A percentile compares a stretch with the other conserved stretches of the same genome.
These are phyloP conservation scores for Colletotrichum sp. DNA, from an alignment of 2,329 filamentous ascomycete species.

Conservation along the genomic window DNA sequence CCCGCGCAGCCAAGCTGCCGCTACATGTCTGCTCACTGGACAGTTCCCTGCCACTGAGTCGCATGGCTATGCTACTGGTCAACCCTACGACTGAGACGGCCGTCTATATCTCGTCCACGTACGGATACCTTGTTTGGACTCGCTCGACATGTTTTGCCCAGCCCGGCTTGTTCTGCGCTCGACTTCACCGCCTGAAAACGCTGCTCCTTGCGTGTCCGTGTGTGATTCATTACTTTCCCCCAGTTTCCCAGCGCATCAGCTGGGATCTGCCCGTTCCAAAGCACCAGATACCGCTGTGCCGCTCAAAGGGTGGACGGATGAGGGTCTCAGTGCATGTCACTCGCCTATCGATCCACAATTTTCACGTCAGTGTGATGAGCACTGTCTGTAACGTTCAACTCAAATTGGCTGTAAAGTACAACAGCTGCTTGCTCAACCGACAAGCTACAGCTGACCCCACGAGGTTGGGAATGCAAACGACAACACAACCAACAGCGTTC, in stretches of 20 bases:
- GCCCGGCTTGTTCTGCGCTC: neutral
- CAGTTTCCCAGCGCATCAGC: conserved; percentile 1
- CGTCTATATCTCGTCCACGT: neutral
- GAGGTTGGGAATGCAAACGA: neutral
- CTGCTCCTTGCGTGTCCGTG: conserved; percentile 14
- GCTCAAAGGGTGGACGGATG: neutral
- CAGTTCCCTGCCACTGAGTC: neutral
- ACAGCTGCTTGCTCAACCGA: neutral
- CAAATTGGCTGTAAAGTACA: neutral
- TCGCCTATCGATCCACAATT: conserved; percentile 10
- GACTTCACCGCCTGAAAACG: conserved; percentile 12
- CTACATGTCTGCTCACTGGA: neutral
- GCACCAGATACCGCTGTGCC: conserved; percentile 4
- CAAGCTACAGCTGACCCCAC: neutral
- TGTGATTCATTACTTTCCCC: conserved; percentile 9
- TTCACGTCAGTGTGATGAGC: conserved; percentile 12
- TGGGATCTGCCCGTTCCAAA: conserved; percentile 3
- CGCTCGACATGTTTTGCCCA: conserved; percentile 1
- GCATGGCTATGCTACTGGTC: neutral
- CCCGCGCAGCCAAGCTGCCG: conserved; percentile 16
- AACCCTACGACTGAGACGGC: neutral
- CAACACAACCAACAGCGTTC: neutral
- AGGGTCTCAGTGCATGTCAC: conserved; percentile 10
- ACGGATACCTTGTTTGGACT: neutral
- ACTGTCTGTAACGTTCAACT: neutral